Evolutionary conservation across 345 rosid genomes (phyloP).

Genomic region (Eucalyptus sp.): DNA sequence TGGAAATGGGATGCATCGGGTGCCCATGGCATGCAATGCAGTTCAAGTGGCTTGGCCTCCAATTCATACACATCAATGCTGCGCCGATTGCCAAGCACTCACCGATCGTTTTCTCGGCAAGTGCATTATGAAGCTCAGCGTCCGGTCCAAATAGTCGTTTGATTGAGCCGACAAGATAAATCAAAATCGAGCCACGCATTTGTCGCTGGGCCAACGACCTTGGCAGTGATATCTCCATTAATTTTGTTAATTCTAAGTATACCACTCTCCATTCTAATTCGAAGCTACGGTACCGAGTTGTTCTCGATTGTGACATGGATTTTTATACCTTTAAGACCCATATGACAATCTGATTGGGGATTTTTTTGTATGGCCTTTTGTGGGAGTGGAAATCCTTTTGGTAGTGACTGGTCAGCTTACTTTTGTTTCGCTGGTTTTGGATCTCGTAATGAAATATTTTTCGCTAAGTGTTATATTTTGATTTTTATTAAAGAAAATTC

Average conservation of each 20-base stretch:
- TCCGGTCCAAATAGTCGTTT: not conserved
- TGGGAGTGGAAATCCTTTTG: not conserved
- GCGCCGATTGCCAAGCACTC: not conserved
- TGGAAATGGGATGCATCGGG: not conserved
- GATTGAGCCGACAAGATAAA: no score
- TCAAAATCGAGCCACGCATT: no score
- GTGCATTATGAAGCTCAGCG: not conserved
- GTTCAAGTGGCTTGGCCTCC: not conserved
- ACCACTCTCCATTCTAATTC: not conserved
- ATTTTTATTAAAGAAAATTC: no score
- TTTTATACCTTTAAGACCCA: no score
- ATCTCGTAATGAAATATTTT: rapidly evolving
- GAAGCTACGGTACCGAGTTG: not conserved
- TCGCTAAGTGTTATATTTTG: no score
- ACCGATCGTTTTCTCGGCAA: not conserved
- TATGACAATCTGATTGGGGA: not conserved
- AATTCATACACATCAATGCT: not conserved
- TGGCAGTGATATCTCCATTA: not conserved
- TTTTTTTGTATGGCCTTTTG: not conserved
- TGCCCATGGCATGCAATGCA: not conserved
- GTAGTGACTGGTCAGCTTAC: not conserved
- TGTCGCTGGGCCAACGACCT: no score
- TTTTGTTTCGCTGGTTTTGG: no score
- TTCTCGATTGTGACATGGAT: not conserved
- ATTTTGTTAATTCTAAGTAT: no score